Percentiles rank a stretch among this genome's conserved stretches.
phyloP scores from a whole-genome alignment of 129 eudicot species.

The Flaveria trinervia region DNA sequence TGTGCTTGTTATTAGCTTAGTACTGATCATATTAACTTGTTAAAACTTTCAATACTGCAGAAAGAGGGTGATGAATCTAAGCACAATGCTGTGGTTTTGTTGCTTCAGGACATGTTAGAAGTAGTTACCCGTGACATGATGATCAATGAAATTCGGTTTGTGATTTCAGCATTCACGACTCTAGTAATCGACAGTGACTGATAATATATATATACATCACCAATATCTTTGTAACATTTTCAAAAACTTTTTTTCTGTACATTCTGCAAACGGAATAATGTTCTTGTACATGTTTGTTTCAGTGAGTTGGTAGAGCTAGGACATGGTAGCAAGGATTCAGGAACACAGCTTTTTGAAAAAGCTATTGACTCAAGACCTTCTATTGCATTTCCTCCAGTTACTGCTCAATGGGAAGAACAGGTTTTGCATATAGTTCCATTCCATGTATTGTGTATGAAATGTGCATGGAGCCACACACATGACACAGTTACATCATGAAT shows the following conservation, averaged over 20 bases:
- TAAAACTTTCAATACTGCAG: slow-evolving; percentile 49
- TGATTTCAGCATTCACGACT: slow-evolving; percentile 27
- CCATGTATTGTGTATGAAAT: slow-evolving; percentile 6
- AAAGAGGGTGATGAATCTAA: slow-evolving; percentile 72
- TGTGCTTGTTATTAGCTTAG: slow-evolving; percentile 20
- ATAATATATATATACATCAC: neutral
- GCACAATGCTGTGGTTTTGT: slow-evolving; percentile 72
- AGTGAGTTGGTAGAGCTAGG: slow-evolving; percentile 89
- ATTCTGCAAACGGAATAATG: slow-evolving; percentile 29
- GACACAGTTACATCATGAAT: slow-evolving; percentile 1
- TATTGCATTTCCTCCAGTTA: slow-evolving; percentile 65
- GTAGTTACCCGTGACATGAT: slow-evolving; percentile 95
- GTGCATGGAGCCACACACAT: slow-evolving; percentile 23
- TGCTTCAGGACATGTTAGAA: slow-evolving; percentile 96
- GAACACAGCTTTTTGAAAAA: slow-evolving; percentile 80
- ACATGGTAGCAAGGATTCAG: slow-evolving; percentile 81
- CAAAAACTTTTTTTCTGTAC: slow-evolving; percentile 12
- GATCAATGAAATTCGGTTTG: slow-evolving; percentile 90
- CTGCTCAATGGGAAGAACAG: slow-evolving; percentile 99
- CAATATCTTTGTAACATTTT: slow-evolving; percentile 10
- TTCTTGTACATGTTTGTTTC: slow-evolving; percentile 23
- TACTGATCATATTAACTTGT: slow-evolving; percentile 26
- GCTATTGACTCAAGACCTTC: slow-evolving; percentile 52
- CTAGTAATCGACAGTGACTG: slow-evolving; percentile 5
- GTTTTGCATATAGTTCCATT: slow-evolving; percentile 34